phyloP scores from a whole-genome alignment of 2,329 filamentous ascomycete species.

The Fusarium decemcellulare region DNA sequence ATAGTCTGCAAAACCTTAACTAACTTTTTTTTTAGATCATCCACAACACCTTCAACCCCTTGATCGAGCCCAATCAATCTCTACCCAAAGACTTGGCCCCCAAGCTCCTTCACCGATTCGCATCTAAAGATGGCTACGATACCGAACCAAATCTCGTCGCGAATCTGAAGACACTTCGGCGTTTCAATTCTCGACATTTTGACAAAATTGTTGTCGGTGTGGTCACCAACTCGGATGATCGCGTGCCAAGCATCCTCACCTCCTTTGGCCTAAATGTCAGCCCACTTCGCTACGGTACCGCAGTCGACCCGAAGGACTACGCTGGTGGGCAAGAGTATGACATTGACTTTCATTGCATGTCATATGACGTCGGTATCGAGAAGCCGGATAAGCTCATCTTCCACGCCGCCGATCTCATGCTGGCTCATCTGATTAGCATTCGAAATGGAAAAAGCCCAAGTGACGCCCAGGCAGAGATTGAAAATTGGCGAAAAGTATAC shows the following conservation, averaged over 20 bases:
- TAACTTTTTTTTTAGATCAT: conserved; percentile 31
- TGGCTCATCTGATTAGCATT: conserved; percentile 21
- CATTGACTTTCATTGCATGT: conserved; percentile 57
- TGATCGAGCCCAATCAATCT: conserved; percentile 1
- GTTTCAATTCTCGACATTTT: not conserved
- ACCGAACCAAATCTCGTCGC: conserved; percentile 17
- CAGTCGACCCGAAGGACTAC: not conserved
- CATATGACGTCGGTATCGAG: conserved; percentile 73
- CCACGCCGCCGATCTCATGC: conserved; percentile 63
- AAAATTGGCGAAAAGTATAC: conserved; percentile 27
- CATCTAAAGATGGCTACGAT: conserved; percentile 31
- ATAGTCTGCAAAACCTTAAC: not conserved
- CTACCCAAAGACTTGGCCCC: conserved; percentile 33
- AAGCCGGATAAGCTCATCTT: conserved; percentile 73
- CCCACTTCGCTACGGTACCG: conserved; percentile 23
- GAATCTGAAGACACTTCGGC: conserved; percentile 11
- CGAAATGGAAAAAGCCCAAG: not conserved
- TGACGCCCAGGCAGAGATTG: not conserved
- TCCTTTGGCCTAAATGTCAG: conserved; percentile 32
- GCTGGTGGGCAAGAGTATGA: not conserved
- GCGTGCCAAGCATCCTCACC: conserved; percentile 37
- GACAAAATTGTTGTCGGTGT: conserved; percentile 35
- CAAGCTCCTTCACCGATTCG: conserved; percentile 26
- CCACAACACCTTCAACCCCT: conserved; percentile 32
- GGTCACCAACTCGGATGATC: conserved; percentile 41